Evolutionary conservation across 2,329 filamentous ascomycete genomes (phyloP).

Genomic region (Calonectria ilicicola): DNA sequence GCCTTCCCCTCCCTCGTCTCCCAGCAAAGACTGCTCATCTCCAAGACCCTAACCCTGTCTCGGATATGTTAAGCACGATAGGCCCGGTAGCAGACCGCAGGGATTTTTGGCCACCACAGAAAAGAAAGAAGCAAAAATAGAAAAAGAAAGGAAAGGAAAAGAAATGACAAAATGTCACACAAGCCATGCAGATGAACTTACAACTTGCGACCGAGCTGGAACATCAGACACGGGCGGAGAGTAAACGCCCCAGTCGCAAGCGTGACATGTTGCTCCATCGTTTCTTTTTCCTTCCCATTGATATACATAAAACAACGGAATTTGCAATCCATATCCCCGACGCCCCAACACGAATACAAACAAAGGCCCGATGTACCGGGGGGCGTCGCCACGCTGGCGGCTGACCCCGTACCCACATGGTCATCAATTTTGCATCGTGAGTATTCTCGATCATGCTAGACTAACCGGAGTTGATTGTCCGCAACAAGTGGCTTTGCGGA

Average conservation of each 20-base stretch:
- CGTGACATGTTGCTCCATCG: background rate
- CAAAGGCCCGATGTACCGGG: background rate
- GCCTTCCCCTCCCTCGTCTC: background rate
- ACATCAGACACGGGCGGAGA: background rate
- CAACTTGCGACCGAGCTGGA: background rate
- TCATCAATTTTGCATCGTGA: background rate
- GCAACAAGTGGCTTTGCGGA: background rate
- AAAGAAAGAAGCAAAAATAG: background rate
- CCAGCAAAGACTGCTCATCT: background rate
- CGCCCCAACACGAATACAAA: background rate
- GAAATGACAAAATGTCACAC: background rate
- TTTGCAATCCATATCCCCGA: background rate
- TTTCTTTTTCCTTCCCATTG: background rate
- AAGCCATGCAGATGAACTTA: slow-evolving; percentile 4
- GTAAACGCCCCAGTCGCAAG: background rate
- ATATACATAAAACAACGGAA: slow-evolving; percentile 3
- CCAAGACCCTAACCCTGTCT: background rate
- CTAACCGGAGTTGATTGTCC: background rate
- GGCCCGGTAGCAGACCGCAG: background rate
- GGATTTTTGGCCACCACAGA: background rate
- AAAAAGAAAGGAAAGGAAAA: background rate
- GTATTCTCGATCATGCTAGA: background rate
- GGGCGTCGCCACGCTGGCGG: background rate
- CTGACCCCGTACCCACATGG: background rate
- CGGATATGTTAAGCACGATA: background rate